Conservation (phyloP, 2,329 filamentous ascomycete genomes). For the Ascochyta pisi region DNA sequence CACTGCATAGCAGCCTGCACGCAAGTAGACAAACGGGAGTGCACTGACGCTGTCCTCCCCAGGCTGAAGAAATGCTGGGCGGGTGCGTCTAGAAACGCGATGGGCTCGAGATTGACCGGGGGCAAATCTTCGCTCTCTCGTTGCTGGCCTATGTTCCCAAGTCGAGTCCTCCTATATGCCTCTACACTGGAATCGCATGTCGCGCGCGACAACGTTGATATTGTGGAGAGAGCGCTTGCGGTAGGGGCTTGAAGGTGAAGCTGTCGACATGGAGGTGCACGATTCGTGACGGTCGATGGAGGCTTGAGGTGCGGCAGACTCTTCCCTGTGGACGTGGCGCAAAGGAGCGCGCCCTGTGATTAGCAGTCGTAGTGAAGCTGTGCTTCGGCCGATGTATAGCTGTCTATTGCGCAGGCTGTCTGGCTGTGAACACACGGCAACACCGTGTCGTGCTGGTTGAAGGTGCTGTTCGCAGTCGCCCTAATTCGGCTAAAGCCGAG, state of each 20-base stretch:
- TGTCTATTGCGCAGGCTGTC: slow-evolving; percentile 11
- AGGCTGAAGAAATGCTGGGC: background rate
- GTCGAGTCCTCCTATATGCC: slow-evolving; percentile 18
- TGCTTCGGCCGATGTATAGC: background rate
- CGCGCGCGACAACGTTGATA: slow-evolving; percentile 16
- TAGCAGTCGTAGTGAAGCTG: background rate
- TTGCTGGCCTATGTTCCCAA: slow-evolving; percentile 8
- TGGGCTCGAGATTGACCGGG: slow-evolving; percentile 11
- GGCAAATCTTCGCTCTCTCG: slow-evolving; percentile 20
- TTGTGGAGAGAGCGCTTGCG: slow-evolving; percentile 3
- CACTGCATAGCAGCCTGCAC: slow-evolving; percentile 30
- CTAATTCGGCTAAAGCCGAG: slow-evolving; percentile 19
- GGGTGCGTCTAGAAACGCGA: background rate
- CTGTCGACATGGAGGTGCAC: slow-evolving; percentile 26
- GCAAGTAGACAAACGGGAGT: slow-evolving; percentile 13
- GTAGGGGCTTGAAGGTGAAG: slow-evolving; percentile 11
- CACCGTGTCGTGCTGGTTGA: slow-evolving; percentile 7
- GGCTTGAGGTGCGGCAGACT: slow-evolving; percentile 13
- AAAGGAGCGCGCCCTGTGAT: background rate
- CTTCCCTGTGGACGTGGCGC: background rate
- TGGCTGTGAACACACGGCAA: slow-evolving; percentile 2
- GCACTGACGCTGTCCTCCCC: background rate
- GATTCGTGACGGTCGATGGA: slow-evolving; percentile 16
- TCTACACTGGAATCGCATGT: slow-evolving; percentile 20
- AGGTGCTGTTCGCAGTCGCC: slow-evolving; percentile 10